phyloP scores from a whole-genome alignment of 257 asterid genomes.

The Marsdenia floribunda region DNA sequence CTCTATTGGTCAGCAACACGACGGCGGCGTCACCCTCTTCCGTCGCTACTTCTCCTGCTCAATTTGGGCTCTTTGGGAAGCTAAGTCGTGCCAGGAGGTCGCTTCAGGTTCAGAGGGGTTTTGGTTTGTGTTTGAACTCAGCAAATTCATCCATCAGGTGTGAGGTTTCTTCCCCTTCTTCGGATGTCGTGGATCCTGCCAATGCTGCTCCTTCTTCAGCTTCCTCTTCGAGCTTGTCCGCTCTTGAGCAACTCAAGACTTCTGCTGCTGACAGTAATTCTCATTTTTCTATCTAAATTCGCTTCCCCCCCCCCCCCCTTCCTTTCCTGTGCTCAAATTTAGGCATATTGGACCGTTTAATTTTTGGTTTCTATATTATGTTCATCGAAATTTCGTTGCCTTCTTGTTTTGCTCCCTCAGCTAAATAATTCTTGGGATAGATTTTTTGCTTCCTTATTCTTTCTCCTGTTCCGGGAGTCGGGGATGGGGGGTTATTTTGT shows the following conservation, averaged over 20 bases:
- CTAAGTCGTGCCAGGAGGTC: conserved; percentile 39
- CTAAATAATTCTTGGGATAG: background rate
- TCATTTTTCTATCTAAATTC: background rate
- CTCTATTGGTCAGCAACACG: conserved; percentile 45
- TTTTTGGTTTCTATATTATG: background rate
- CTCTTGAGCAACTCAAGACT: conserved; percentile 78
- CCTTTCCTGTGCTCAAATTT: background rate
- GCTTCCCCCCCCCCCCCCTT: no score
- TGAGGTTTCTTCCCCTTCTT: conserved; percentile 43
- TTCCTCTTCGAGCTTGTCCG: conserved; percentile 73
- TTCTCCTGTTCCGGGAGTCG: background rate
- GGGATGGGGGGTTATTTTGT: no score
- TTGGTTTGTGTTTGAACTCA: conserved; percentile 17
- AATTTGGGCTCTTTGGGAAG: conserved; percentile 35
- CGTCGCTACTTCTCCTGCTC: conserved; percentile 37
- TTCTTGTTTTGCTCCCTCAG: background rate
- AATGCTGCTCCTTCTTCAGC: conserved; percentile 53
- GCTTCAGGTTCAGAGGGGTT: conserved; percentile 12
- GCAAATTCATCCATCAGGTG: conserved; percentile 36
- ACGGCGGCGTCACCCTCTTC: conserved; percentile 35
- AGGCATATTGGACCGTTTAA: background rate
- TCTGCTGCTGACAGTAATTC: conserved; percentile 76
- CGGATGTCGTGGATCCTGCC: conserved; percentile 29
- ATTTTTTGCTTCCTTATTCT: background rate
- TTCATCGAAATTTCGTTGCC: background rate